These are phyloP conservation scores for Tubosaeta brunneosetosa DNA, from an alignment of 768 basidiomycete genomes.

Conservation along the genomic window DNA sequence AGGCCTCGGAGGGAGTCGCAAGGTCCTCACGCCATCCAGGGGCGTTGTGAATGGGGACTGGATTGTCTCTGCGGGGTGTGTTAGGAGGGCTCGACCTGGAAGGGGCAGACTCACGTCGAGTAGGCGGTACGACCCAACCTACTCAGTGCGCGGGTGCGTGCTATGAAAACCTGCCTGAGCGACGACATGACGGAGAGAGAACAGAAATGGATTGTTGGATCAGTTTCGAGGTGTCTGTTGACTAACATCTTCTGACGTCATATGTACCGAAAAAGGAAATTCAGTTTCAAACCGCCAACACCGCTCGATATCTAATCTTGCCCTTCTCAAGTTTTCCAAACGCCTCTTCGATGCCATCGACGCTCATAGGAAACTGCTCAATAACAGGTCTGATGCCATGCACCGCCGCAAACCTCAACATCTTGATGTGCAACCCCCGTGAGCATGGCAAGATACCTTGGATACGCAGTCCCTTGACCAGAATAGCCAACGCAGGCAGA, in stretches of 20 bases:
- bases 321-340: slow-evolving; percentile 23
- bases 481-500: slow-evolving; percentile 18
- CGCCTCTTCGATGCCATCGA: slow-evolving; percentile 29
- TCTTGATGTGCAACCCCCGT: slow-evolving; percentile 26
- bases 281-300: slow-evolving; percentile 12
- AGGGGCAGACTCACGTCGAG: too few relatives aligned
- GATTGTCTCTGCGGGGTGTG: too few relatives aligned
- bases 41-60: too few relatives aligned
- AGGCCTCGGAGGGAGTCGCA: slow-evolving; percentile 61
- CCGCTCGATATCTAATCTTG: slow-evolving; percentile 30
- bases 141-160: too few relatives aligned
- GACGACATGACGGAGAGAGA: too few relatives aligned
- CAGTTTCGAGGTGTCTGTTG: too few relatives aligned
- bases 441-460: slow-evolving; percentile 25
- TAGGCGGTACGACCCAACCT: too few relatives aligned
- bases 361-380: slow-evolving; percentile 30
- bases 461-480: slow-evolving; percentile 17
- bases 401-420: slow-evolving; percentile 33
- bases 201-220: too few relatives aligned
- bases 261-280: too few relatives aligned
- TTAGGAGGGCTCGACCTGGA: too few relatives aligned
- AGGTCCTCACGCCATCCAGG: slow-evolving; percentile 66
- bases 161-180: too few relatives aligned
- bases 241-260: too few relatives aligned
- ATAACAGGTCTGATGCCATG: slow-evolving; percentile 28